Conservation (phyloP, 202 grass and related monocot genomes). For the Setaria viridis region DNA sequence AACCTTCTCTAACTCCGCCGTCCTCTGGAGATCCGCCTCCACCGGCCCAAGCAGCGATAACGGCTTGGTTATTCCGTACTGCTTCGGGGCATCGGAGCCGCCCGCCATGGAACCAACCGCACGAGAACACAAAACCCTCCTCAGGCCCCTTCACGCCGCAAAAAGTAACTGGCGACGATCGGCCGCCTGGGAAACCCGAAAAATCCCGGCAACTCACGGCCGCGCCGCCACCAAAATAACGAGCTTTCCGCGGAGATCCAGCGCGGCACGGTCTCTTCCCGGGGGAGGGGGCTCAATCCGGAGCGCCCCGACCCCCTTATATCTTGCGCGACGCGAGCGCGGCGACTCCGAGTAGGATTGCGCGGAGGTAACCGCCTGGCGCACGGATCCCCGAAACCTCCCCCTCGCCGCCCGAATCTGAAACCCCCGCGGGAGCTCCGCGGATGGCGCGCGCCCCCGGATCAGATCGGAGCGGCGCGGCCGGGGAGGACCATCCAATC, state of each 20-base stretch:
- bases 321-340: not conserved
- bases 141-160: too few relatives aligned
- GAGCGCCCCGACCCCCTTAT: not conserved
- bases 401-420: not conserved
- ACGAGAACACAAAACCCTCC: not conserved
- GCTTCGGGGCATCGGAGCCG: slow-evolving; percentile 31
- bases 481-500: not conserved
- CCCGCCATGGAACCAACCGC: slow-evolving; percentile 36
- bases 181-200: not conserved
- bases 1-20: slow-evolving; percentile 69
- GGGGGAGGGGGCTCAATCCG: not conserved
- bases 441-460: slow-evolving; percentile 9
- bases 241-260: not conserved
- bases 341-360: slow-evolving; percentile 28
- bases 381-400: slow-evolving; percentile 34
- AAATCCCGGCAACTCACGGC: not conserved
- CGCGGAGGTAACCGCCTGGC: not conserved
- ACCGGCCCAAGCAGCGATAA: slow-evolving; percentile 68
- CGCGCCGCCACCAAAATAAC: not conserved
- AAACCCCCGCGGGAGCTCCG: not conserved
- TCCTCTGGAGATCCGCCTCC: slow-evolving; percentile 68
- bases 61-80: slow-evolving; percentile 76
- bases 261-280: not conserved
- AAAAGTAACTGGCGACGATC: not conserved
- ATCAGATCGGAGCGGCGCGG: slow-evolving; percentile 27